Percentiles rank a stretch among this genome's conserved stretches.
phyloP scores from a whole-genome alignment of 2,329 filamentous ascomycete species.

The Nigrospora oryzae region DNA sequence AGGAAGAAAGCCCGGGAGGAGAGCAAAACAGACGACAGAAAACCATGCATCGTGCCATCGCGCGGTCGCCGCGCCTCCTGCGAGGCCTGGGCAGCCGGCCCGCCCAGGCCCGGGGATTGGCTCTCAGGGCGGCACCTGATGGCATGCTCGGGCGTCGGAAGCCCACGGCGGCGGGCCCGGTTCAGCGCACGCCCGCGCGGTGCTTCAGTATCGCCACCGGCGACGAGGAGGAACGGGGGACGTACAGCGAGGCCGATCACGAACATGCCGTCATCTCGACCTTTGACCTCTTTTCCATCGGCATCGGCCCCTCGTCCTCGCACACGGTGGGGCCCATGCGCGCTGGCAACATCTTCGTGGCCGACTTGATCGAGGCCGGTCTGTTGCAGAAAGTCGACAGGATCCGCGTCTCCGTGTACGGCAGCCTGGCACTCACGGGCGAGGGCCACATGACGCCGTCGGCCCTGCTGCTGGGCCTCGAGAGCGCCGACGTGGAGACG shows the following conservation, averaged over 20 bases:
- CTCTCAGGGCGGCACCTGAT: too few relatives aligned
- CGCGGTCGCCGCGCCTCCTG: too few relatives aligned
- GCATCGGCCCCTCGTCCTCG: slow-evolving; percentile 41
- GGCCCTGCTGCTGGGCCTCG: slow-evolving; percentile 38
- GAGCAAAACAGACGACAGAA: too few relatives aligned
- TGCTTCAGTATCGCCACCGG: slow-evolving; percentile 5
- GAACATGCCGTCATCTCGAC: slow-evolving; percentile 44
- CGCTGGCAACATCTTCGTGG: slow-evolving; percentile 41
- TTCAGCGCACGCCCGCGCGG: neutral
- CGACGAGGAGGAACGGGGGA: slow-evolving; percentile 26
- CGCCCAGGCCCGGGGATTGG: too few relatives aligned
- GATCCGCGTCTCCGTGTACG: slow-evolving; percentile 39
- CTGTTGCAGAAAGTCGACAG: slow-evolving; percentile 34
- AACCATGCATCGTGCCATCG: too few relatives aligned
- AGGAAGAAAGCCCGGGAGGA: too few relatives aligned
- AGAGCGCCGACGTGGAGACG: slow-evolving; percentile 38
- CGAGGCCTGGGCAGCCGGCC: too few relatives aligned
- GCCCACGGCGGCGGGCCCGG: too few relatives aligned
- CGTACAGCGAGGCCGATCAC: slow-evolving; percentile 39
- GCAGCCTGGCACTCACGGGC: slow-evolving; percentile 40
- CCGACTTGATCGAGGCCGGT: slow-evolving; percentile 35
- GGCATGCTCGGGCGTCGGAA: too few relatives aligned
- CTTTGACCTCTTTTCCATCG: slow-evolving; percentile 43
- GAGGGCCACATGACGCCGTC: slow-evolving; percentile 45
- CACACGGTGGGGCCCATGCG: slow-evolving; percentile 44